A percentile compares a stretch with the other conserved stretches of the same genome.
phyloP scores from a whole-genome alignment of 345 rosid species.

The Eucalyptus camaldulensis region DNA sequence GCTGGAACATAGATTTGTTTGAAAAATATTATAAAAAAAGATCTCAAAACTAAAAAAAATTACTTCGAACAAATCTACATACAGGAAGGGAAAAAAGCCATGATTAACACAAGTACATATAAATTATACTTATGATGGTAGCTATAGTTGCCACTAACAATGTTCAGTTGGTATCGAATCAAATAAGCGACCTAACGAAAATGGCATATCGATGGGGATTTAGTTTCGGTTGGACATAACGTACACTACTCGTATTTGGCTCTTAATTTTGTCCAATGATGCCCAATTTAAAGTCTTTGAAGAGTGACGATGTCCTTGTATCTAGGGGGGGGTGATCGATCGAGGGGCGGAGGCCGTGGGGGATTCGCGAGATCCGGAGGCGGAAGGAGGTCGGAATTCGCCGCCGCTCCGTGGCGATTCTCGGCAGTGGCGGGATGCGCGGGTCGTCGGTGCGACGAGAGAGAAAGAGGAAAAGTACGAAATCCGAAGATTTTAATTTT shows the following conservation, averaged over 20 bases:
- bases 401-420: no score
- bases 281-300: background rate
- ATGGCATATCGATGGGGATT: background rate
- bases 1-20: rapidly evolving
- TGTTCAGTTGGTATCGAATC: background rate
- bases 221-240: rapidly evolving
- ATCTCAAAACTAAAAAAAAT: background rate
- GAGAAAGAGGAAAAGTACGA: no score
- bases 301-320: background rate
- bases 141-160: background rate
- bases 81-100: background rate
- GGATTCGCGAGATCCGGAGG: no score
- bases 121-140: no score
- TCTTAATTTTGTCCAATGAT: background rate
- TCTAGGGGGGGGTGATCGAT: no score
- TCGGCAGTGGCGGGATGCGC: no score
- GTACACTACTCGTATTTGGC: rapidly evolving
- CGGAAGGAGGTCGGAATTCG: no score
- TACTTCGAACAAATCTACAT: rapidly evolving
- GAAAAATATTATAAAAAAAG: background rate
- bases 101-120: background rate
- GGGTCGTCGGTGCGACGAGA: no score
- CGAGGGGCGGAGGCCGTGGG: no score
- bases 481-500: no score
- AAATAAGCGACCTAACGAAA: background rate